Conservation (phyloP, 2,329 filamentous ascomycete genomes). For the Cytospora piceicola region DNA sequence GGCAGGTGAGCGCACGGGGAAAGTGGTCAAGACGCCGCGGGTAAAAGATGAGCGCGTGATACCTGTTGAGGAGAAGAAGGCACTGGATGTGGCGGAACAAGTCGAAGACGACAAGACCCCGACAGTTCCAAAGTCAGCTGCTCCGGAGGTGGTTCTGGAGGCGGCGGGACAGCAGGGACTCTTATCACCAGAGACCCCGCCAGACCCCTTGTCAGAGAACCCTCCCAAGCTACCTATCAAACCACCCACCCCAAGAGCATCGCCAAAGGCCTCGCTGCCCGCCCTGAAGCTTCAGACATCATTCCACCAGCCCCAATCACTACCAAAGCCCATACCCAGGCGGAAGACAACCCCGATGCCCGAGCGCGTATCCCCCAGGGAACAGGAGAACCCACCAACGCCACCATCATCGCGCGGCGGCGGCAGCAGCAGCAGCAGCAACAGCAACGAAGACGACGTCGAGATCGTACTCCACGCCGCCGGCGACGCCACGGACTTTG, state of each 20-base stretch:
- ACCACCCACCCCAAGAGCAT: constrained; percentile 4
- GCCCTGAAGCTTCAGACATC: constrained; percentile 31
- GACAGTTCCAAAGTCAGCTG: not conserved
- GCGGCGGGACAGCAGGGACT: not conserved
- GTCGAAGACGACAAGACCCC: constrained; percentile 6
- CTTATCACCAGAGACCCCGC: not conserved
- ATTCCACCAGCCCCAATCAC: constrained; percentile 38
- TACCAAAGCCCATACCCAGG: not conserved
- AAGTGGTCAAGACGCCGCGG: constrained; percentile 3
- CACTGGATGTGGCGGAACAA: not conserved
- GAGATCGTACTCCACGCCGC: too few relatives aligned
- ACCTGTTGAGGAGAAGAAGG: not conserved
- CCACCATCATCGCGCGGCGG: not conserved
- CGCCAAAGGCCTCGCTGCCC: constrained; percentile 25
- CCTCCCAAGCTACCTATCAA: not conserved
- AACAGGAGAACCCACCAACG: constrained; percentile 3
- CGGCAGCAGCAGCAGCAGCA: not conserved
- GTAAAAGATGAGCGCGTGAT: not conserved
- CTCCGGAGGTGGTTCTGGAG: not conserved
- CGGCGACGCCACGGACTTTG: constrained; percentile 38
- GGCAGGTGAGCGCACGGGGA: not conserved
- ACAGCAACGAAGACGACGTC: too few relatives aligned
- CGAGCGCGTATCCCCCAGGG: constrained; percentile 3
- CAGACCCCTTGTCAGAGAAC: not conserved
- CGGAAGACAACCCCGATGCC: constrained; percentile 25